Conservation (phyloP, 495 filamentous ascomycete species). For the Filosporella fistucella region DNA sequence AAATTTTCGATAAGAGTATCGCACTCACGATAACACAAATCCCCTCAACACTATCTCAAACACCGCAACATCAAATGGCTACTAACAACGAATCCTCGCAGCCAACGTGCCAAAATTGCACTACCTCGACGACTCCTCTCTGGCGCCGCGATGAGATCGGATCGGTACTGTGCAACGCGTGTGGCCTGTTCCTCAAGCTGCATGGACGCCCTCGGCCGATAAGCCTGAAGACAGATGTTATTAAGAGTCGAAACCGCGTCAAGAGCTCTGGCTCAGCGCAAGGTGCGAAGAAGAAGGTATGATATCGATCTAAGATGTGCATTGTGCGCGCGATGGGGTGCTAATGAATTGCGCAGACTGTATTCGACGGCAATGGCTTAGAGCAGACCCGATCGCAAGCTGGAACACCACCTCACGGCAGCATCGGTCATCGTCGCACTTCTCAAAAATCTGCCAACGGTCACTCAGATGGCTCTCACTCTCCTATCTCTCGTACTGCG, state of each 20-base stretch:
- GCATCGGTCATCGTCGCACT: constrained; percentile 46
- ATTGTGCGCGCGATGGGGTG: background rate
- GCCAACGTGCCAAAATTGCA: constrained; percentile 97
- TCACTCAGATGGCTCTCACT: constrained; percentile 73
- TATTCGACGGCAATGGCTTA: constrained; percentile 55
- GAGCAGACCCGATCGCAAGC: constrained; percentile 51
- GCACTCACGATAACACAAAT: background rate
- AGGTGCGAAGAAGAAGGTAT: constrained; percentile 84
- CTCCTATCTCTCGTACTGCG: constrained; percentile 80
- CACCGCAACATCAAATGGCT: constrained; percentile 57
- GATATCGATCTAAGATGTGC: no score
- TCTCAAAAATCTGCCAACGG: constrained; percentile 71
- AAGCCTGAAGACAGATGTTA: constrained; percentile 97
- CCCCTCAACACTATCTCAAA: constrained; percentile 32
- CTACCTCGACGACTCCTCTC: constrained; percentile 89
- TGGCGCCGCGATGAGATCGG: constrained; percentile 97
- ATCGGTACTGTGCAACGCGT: constrained; percentile 98
- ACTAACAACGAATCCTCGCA: constrained; percentile 60
- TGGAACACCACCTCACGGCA: constrained; percentile 42
- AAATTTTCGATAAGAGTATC: background rate
- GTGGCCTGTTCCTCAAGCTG: constrained; percentile 94
- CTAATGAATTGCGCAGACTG: constrained; percentile 30
- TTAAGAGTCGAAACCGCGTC: constrained; percentile 97
- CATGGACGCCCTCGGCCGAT: constrained; percentile 91
- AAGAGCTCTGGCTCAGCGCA: constrained; percentile 77